Percentiles rank a stretch among this genome's conserved stretches.
Evolutionary conservation across 495 filamentous ascomycete species (phyloP).

Genomic region (Neurospora sp.): DNA sequence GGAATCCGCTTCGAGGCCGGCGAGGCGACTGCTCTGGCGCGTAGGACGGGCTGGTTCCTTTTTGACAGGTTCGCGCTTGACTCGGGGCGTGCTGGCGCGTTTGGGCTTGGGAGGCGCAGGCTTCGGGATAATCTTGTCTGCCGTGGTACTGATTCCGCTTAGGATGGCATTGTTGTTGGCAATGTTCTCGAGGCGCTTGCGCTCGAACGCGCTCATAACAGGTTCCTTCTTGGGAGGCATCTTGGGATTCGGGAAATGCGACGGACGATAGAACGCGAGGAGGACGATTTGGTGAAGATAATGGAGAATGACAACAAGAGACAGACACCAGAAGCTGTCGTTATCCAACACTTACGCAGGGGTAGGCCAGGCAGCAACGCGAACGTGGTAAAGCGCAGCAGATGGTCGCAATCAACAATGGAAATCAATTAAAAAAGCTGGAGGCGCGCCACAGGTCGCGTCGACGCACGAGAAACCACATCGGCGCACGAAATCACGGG

Average conservation of each 20-base stretch:
- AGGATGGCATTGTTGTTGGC: conserved; percentile 43
- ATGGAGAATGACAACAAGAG: background rate
- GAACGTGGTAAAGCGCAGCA: background rate
- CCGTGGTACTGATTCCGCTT: conserved; percentile 26
- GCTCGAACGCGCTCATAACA: conserved; percentile 43
- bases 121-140: conserved; percentile 25
- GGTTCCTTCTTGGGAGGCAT: conserved; percentile 20
- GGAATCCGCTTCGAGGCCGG: conserved; percentile 46
- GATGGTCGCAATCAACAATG: background rate
- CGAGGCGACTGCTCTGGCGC: conserved; percentile 42
- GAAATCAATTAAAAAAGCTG: background rate
- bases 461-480: background rate
- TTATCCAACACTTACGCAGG: background rate
- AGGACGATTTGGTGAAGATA: background rate
- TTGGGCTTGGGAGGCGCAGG: conserved; percentile 19
- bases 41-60: conserved; percentile 25
- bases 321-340: background rate
- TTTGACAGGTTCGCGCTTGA: conserved; percentile 20
- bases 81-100: conserved; percentile 11
- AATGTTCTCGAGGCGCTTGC: conserved; percentile 45
- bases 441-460: background rate
- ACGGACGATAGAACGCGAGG: background rate
- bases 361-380: background rate
- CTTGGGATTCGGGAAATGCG: background rate
- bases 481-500: background rate